Conservation (phyloP, 192 early-diverging fungal species). For the Endogone sp. region DNA sequence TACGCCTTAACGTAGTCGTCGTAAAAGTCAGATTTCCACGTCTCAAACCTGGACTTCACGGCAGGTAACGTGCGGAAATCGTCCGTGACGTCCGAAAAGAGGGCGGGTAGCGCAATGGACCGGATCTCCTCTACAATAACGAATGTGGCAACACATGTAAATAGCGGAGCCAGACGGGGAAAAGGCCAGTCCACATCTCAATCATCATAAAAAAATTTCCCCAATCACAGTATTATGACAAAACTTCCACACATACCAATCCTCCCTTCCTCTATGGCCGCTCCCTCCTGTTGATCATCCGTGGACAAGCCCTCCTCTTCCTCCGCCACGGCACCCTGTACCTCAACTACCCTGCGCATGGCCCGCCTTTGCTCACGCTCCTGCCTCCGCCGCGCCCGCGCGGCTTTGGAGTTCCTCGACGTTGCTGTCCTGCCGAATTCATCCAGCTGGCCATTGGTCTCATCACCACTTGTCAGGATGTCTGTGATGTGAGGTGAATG, state of each 20-base stretch:
- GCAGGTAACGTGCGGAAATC: constrained; percentile 38
- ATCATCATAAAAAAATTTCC: too few relatives aligned
- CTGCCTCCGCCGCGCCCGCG: constrained; percentile 20
- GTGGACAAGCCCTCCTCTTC: constrained; percentile 35
- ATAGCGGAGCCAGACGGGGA: not conserved
- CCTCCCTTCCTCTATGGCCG: constrained; percentile 21
- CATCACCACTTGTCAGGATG: not conserved
- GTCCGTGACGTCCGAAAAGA: constrained; percentile 38
- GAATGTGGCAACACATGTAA: not conserved
- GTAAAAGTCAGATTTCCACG: constrained; percentile 44
- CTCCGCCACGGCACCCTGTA: not conserved
- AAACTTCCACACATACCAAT: constrained; percentile 26
- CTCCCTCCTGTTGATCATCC: constrained; percentile 41
- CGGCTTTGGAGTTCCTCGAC: constrained; percentile 17
- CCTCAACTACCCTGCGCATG: not conserved
- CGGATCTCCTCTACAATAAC: constrained; percentile 27
- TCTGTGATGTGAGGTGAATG: not conserved
- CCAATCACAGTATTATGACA: too few relatives aligned
- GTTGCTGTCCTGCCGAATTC: constrained; percentile 38
- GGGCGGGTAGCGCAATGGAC: constrained; percentile 14
- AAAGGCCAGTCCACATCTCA: not conserved
- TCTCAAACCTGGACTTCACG: constrained; percentile 45
- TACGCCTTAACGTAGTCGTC: constrained; percentile 55
- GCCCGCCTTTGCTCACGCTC: constrained; percentile 22
- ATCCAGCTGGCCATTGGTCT: constrained; percentile 13